phyloP scores from a whole-genome alignment of 108 stramenopile species.

The Skeletonema potamos region DNA sequence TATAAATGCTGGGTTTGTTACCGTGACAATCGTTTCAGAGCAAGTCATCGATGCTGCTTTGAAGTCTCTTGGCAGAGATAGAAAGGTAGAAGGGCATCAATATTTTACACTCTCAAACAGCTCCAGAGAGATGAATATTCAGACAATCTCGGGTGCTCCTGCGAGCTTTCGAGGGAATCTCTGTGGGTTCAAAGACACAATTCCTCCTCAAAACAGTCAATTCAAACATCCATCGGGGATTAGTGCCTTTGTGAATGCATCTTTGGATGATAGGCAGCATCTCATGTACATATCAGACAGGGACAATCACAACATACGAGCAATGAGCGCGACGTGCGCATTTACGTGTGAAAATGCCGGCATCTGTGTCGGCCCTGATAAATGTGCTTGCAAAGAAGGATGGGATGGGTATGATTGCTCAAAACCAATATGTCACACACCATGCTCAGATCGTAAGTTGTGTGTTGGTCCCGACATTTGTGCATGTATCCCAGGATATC shows the following conservation, averaged over 20 bases:
- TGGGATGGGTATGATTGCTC: conserved; percentile 74
- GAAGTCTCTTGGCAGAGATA: neutral
- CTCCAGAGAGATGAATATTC: conserved; percentile 42
- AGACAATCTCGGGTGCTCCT: conserved; percentile 80
- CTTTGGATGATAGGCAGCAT: conserved; percentile 29
- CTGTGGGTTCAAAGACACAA: conserved; percentile 63
- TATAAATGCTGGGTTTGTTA: conserved; percentile 36
- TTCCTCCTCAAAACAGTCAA: conserved; percentile 59
- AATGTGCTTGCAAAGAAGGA: conserved; percentile 64
- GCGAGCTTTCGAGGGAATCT: conserved; percentile 55
- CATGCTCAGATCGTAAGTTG: conserved; percentile 50
- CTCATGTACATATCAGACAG: conserved; percentile 74
- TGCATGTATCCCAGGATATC: conserved; percentile 79
- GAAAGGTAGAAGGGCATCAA: neutral
- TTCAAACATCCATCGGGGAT: conserved; percentile 68
- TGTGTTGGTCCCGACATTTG: conserved; percentile 84
- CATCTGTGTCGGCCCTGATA: conserved; percentile 61
- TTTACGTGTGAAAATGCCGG: conserved; percentile 85
- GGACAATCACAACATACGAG: conserved; percentile 76
- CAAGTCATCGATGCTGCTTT: conserved; percentile 3
- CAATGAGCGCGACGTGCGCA: conserved; percentile 68
- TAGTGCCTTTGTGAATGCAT: conserved; percentile 40
- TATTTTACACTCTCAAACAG: conserved; percentile 17
- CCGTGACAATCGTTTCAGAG: conserved; percentile 46
- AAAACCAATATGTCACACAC: conserved; percentile 52